Base-by-base conservation (phyloP, 1,284 basidiomycete genomes). In the Porphyrellus sp. region DNA sequence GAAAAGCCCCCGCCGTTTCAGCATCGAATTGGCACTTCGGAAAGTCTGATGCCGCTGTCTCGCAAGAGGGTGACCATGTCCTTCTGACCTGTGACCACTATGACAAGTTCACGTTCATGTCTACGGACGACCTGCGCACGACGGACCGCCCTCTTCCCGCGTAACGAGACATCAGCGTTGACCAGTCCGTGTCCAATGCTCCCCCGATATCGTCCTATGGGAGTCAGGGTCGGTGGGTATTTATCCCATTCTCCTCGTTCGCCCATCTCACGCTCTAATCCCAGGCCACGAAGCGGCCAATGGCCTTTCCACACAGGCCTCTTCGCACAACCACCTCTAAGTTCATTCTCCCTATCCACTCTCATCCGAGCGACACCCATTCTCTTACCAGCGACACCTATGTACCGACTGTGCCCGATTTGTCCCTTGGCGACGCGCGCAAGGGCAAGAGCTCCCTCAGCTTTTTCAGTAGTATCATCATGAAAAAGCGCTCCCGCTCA, bases 361-460 rank as follows among this genome's bases (percentile, higher is more conserved):
- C 69, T 3, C 69, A 72, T 27, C 65, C 64, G 24, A 76, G 74
- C 46, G 77, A 79, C 51, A 70, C 77, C 3, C 71, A 70, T 30
- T 75, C 70, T 9, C 33, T 57, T 46, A 63, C 49, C 54, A 70
- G 52, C 64, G 68, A 64, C 59, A 68, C 44, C 49, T 72, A 33
- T 68, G 72, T 28, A 49, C 53, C 59, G 21, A 65, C 52, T 52
- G 67, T 54, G 33, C 71, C 60, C 48, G 69, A 73, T 30, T 53
- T 56, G 48, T 70, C 61, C n/a, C 56, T 67, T 43, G 37, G 11
- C 9, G 69, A 70, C 48, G 5, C 43, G 0, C 70, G 67, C 43
- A 77, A 63, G 57, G 67, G 65, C 39, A 72, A 71, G 59, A 24
- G 53, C 40, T 69, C 62, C 13, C 63, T 70, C 49, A 53, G 55